A percentile compares a stretch with the other conserved stretches of the same genome.
phyloP scores from a whole-genome alignment of 768 basidiomycete genomes.

The Ramaria sp. region DNA sequence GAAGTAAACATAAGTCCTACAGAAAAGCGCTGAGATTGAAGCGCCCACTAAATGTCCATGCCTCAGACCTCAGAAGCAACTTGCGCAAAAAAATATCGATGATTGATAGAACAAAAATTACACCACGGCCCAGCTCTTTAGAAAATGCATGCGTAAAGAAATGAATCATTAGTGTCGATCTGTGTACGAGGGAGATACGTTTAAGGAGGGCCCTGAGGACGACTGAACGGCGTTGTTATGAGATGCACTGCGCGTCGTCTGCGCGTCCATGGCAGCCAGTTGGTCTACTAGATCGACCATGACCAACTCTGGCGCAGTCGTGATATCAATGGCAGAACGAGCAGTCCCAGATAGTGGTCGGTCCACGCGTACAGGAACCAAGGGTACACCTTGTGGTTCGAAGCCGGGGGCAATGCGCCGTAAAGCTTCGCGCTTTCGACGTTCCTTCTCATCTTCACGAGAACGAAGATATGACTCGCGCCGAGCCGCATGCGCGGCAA shows the following conservation, averaged over 20 bases:
- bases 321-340: constrained; percentile 12
- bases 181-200: neutral
- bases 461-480: constrained; percentile 61
- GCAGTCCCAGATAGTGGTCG: constrained; percentile 9
- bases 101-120: no score
- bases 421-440: constrained; percentile 54
- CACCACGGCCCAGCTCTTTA: neutral
- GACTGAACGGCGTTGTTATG: neutral
- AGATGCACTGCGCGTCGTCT: constrained; percentile 3
- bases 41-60: neutral
- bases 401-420: constrained; percentile 78
- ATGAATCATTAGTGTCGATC: neutral
- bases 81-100: no score
- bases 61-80: no score
- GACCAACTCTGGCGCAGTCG: constrained; percentile 33
- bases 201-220: neutral
- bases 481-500: constrained; percentile 53
- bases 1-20: no score
- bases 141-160: neutral
- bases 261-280: constrained; percentile 55
- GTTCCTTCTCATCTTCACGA: constrained; percentile 71
- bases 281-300: constrained; percentile 82
- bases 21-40: neutral
- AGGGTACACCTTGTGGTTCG: constrained; percentile 48
- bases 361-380: constrained; percentile 40